Evolutionary conservation across 2,329 filamentous ascomycete species (phyloP).

Genomic region (Beauveria sp.): DNA sequence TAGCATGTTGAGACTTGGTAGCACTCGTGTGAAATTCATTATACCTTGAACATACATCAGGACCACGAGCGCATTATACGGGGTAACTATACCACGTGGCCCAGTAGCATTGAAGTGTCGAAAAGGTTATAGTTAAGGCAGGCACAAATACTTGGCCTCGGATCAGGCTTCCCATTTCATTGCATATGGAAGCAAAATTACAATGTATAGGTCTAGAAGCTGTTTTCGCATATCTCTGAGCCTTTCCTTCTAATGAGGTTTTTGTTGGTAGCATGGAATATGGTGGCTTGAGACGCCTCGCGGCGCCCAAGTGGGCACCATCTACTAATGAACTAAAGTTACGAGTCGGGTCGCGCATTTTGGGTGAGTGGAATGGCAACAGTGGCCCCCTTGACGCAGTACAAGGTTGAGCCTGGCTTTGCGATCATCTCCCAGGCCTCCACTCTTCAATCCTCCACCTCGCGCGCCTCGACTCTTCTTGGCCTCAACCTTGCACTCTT

Average conservation of each 20-base stretch:
- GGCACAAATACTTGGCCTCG: no score
- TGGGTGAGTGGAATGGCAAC: not conserved
- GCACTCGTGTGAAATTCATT: not conserved
- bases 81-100: no score
- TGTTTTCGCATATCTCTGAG: not conserved
- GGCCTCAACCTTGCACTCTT: slow-evolving; percentile 5
- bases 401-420: not conserved
- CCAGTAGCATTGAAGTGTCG: not conserved
- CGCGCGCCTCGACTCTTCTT: slow-evolving; percentile 5
- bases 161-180: no score
- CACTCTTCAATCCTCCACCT: slow-evolving; percentile 7
- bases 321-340: not conserved
- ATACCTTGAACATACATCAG: no score
- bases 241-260: not conserved
- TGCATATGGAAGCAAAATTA: no score
- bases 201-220: not conserved
- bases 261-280: not conserved
- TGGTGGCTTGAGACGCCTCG: not conserved
- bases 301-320: not conserved
- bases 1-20: not conserved
- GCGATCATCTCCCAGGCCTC: slow-evolving; percentile 5
- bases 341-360: not conserved
- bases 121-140: not conserved
- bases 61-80: no score
- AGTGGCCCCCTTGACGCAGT: not conserved